A percentile compares a stretch with the other conserved stretches of the same genome.
phyloP scores from a whole-genome alignment of 768 basidiomycete genomes.

The Mycena epipterygia region DNA sequence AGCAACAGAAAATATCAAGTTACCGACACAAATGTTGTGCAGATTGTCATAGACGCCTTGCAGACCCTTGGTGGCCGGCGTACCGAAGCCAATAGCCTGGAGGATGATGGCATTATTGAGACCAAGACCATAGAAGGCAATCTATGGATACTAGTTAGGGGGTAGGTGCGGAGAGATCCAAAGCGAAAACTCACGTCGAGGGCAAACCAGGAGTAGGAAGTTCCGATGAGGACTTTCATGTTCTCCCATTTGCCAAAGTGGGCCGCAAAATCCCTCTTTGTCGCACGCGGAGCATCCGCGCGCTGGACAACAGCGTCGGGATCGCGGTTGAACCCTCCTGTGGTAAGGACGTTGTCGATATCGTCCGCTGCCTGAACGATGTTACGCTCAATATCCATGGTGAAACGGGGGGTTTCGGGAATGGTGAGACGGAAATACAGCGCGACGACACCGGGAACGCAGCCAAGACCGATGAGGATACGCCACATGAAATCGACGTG shows the following conservation, averaged over 20 bases:
- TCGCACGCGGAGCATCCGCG: constrained; percentile 77
- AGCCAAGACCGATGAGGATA: constrained; percentile 89
- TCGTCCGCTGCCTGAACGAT: constrained; percentile 80
- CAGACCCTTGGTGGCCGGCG: constrained; percentile 48
- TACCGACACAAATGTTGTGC: constrained; percentile 77
- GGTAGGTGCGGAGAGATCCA: too few relatives aligned
- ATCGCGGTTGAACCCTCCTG: constrained; percentile 61
- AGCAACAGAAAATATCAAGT: constrained; percentile 79
- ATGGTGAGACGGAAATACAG: constrained; percentile 97
- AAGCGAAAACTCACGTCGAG: constrained; percentile 78
- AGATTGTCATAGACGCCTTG: constrained; percentile 67
- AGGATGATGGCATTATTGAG: constrained; percentile 87
- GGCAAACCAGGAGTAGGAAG: constrained; percentile 90
- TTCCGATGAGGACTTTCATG: constrained; percentile 81
- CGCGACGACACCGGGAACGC: constrained; percentile 83
- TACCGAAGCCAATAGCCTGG: constrained; percentile 79
- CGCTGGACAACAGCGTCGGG: constrained; percentile 70
- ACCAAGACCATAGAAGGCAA: constrained; percentile 91
- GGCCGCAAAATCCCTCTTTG: constrained; percentile 71
- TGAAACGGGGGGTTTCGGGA: constrained; percentile 91
- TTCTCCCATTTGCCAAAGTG: constrained; percentile 85
- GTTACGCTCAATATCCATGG: constrained; percentile 93
- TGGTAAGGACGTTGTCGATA: constrained; percentile 74
- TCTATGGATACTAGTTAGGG: constrained; percentile 53
- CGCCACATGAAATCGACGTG: constrained; percentile 88